Conservation (phyloP, 306 rosid genomes). For the Ammopiptanthus mongolicus region DNA sequence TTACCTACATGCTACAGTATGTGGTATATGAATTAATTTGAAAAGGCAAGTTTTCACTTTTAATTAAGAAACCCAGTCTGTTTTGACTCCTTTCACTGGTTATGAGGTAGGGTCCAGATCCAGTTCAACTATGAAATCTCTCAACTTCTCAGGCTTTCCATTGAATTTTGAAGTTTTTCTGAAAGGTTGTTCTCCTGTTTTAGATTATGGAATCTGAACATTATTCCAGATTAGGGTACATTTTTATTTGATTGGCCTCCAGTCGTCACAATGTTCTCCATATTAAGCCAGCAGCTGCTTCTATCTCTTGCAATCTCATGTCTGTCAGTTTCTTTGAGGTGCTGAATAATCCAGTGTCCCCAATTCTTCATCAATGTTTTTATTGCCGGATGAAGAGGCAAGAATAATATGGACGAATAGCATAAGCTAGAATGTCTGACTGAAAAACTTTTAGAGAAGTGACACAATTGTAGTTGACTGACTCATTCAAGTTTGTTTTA, state of each 20-base stretch:
- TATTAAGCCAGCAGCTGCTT: not conserved
- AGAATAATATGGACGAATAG: conserved; percentile 5
- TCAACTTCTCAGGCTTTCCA: not conserved
- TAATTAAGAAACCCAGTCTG: not conserved
- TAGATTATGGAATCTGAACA: conserved; percentile 3
- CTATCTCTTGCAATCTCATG: not conserved
- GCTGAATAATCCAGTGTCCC: conserved; percentile 3
- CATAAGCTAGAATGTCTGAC: not conserved
- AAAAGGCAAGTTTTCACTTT: not conserved
- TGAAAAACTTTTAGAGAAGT: not conserved
- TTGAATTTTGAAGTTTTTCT: conserved; percentile 7
- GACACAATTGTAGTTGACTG: not conserved
- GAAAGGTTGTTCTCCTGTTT: not conserved
- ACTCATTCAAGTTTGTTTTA: not conserved
- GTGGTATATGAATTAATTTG: conserved; percentile 10
- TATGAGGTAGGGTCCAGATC: not conserved
- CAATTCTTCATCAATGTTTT: not conserved
- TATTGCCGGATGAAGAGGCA: not conserved
- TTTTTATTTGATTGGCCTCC: conserved; percentile 11
- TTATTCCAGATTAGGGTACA: not conserved
- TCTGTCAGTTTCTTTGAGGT: conserved; percentile 3
- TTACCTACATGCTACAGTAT: not conserved
- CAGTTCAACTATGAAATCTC: not conserved
- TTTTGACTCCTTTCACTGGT: not conserved
- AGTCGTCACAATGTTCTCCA: not conserved